Evolutionary conservation across 1,139 yeast genomes (phyloP), one percentile per base, ranked within the genome.

Genomic region (Pichia sp.): DNA sequence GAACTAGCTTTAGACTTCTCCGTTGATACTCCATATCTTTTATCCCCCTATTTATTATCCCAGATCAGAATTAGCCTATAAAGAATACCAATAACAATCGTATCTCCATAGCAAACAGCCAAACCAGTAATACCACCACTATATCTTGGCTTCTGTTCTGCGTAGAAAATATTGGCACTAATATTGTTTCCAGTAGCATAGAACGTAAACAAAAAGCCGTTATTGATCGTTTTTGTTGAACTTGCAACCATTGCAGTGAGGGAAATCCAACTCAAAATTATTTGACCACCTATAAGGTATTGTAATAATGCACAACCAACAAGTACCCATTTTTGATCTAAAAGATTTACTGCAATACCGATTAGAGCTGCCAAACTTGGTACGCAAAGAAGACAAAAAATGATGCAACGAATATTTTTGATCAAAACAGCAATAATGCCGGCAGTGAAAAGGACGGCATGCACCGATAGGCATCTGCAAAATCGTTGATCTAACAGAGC

Each of bases 121-220:
- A 52, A 41, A 8, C 52, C 51, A 13, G 49, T 44, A 23, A 48
- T 48, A 40, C 78, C 57, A 40, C 54, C 48, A 7, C 16, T 19
- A 32, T 57, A 57, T 50, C 57, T 50, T 13, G 82, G 82, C 0
- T 77, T 75, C 61, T 78, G 77, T 2, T 55, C 57, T 0, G 68
- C 65, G 38, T 69, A 63, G 58, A 77, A 79, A 6, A 80, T 74
- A 59, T 77, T 80, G 7, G 81, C 80, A 2, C 82, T 82, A 53
- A 82, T 74, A 49, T 85, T 72, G 60, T 85, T 85, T 26, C 93
- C 89, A 29, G 79, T 78, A 59, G 86, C 81, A 63, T 81, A 84
- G 0, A 59, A 60, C 26, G 84, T 72, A 69, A 85, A 76, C 46
- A 78, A 75, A 41, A 81, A 65, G 1, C 85, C 85, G 64, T 78